These are phyloP conservation scores for Cylindrotheca fusiformis DNA, from an alignment of 108 stramenopile species.

Conservation along the genomic window DNA sequence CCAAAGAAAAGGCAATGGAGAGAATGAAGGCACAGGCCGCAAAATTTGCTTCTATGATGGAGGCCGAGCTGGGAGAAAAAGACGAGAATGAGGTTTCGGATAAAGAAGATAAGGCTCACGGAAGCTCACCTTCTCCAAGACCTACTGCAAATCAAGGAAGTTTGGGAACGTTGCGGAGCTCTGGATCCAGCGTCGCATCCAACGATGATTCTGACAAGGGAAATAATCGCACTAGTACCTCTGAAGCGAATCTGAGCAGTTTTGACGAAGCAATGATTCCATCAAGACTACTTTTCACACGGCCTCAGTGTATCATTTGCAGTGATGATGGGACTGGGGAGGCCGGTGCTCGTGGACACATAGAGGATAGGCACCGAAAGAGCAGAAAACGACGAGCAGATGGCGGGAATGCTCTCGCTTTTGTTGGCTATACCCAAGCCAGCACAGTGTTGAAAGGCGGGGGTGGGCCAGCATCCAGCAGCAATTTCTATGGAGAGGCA, in stretches of 20 bases:
- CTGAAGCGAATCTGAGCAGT: constrained; percentile 8
- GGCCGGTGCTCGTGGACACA: constrained; percentile 18
- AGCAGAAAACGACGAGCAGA: constrained; percentile 39
- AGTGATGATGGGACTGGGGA: constrained; percentile 45
- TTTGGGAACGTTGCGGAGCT: constrained; percentile 30
- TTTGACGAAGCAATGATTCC: constrained; percentile 33
- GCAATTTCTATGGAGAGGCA: constrained; percentile 8
- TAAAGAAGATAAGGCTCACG: not conserved
- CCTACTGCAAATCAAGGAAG: constrained; percentile 21
- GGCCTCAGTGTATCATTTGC: constrained; percentile 84
- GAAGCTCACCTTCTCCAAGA: constrained; percentile 7
- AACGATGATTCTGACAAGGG: constrained; percentile 32
- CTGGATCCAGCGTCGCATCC: constrained; percentile 23
- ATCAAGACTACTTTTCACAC: constrained; percentile 41
- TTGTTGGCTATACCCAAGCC: constrained; percentile 78
- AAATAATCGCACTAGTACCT: constrained; percentile 11
- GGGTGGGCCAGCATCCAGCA: constrained; percentile 47
- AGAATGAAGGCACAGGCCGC: constrained; percentile 74
- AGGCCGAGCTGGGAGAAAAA: constrained; percentile 39
- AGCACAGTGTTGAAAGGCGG: constrained; percentile 82
- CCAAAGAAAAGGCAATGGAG: constrained; percentile 69
- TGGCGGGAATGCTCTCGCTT: constrained; percentile 64
- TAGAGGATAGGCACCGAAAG: constrained; percentile 34
- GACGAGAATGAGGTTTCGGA: constrained; percentile 28
- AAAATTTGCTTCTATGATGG: constrained; percentile 66